phyloP scores from a whole-genome alignment of 2,329 filamentous ascomycete species.

The Chaetomiaceae sp. region DNA sequence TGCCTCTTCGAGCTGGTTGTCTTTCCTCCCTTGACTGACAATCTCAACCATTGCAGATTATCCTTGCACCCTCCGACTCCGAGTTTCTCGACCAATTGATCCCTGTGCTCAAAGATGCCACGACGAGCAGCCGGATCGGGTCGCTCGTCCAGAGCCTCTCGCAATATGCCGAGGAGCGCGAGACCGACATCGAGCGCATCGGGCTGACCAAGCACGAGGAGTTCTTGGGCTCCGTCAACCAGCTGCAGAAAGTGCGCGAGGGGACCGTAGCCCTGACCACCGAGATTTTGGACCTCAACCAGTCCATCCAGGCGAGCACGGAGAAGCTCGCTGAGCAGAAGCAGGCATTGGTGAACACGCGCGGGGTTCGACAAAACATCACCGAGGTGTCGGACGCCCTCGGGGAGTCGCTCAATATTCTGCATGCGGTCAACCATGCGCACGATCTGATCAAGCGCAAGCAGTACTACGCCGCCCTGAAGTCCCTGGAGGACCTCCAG shows the following conservation, averaged over 20 bases:
- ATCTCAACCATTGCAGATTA: constrained; percentile 56
- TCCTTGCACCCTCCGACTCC: constrained; percentile 81
- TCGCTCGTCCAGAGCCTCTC: constrained; percentile 72
- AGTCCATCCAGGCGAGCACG: constrained; percentile 91
- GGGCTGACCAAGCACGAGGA: constrained; percentile 96
- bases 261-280: constrained; percentile 82
- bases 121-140: constrained; percentile 63
- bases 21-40: too few relatives aligned
- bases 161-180: constrained; percentile 78
- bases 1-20: background rate
- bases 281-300: constrained; percentile 87
- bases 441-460: constrained; percentile 88
- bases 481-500: constrained; percentile 89
- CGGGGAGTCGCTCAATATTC: constrained; percentile 83
- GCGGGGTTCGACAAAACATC: constrained; percentile 89
- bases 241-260: constrained; percentile 85
- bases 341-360: constrained; percentile 85
- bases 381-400: constrained; percentile 85
- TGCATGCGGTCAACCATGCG: constrained; percentile 88
- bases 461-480: constrained; percentile 90
- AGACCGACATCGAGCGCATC: constrained; percentile 87
- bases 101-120: constrained; percentile 85
- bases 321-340: constrained; percentile 94
- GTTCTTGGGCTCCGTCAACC: constrained; percentile 88
- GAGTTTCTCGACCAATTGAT: constrained; percentile 97